Base-by-base conservation (phyloP, 2,329 filamentous ascomycete species). In the Massarina eburnea region DNA sequence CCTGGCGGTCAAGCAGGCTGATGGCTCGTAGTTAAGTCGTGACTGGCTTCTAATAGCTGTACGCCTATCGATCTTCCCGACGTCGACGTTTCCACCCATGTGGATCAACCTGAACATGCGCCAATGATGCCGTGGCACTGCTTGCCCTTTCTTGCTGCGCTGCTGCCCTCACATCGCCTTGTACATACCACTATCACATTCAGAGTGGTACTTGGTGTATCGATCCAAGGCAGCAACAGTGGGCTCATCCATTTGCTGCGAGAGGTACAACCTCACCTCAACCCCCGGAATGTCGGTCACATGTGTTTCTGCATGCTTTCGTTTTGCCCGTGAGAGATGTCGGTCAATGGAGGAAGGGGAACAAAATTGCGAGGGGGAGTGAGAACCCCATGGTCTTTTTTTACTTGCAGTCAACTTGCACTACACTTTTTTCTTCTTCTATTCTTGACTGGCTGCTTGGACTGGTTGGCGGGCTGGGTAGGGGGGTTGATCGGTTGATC, bases 1-100 rank as follows among this genome's bases (percentile, higher is more conserved):
- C 63, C 67, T 1, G 68, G 68, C 44, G 68, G 68, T 38, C 68
- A 70, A 51, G 68, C 58, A 40, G 68, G 68, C 52, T 71, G 68
- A 71, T 66, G 17, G 22, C 40, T 3, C 10, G 29, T 26, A 35
- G 30, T 21, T 43, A 51, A 49, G 49, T 55, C 46, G 36, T 55
- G 39, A 41, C 40, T 45, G 45, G 57, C 48, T 57, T 49, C 8
- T 22, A 17, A 12, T 39, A 26, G 20, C 32, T 34, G 32, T 29
- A 14, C 27, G 18, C 18, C 39, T 43, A 35, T 22, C 29, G 10
- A 36, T 15, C 8, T 24, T 18, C 18, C 15, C 37, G 21, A 14
- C 15, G 36, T 36, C 22, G 22, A 33, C 30, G n/a, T 17, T 9
- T n/a, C 8, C 20, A 18, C 17, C 33, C 29, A 14, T 12, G 21